Evolutionary conservation across 2,329 filamentous ascomycete species (phyloP).

Genomic region (Aspergillus fijiensis): DNA sequence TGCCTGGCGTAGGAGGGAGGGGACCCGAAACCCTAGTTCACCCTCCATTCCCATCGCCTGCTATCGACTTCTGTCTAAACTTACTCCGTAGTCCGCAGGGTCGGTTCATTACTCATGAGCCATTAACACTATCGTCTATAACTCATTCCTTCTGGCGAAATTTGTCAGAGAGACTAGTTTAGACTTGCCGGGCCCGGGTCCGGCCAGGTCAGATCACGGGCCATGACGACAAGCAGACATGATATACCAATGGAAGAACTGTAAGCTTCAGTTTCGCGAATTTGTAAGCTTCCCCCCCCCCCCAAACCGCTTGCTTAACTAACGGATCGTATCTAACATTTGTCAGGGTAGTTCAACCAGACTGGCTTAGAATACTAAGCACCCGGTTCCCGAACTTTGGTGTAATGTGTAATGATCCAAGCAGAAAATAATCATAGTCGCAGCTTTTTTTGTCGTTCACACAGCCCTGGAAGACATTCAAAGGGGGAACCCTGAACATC

Average conservation of each 20-base stretch:
- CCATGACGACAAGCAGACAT: not conserved
- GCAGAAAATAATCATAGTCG: not conserved
- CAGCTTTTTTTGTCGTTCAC: not conserved
- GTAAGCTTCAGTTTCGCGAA: too few species aligned
- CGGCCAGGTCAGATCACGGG: not conserved
- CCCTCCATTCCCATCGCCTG: not conserved
- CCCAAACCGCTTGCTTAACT: not conserved
- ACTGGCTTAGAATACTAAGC: not conserved
- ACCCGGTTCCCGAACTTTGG: not conserved
- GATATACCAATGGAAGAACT: too few species aligned
- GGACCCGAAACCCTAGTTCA: not conserved
- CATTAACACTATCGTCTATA: too few species aligned
- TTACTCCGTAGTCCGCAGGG: not conserved
- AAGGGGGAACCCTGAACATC: not conserved
- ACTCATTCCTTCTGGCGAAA: not conserved
- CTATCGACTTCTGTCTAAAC: not conserved
- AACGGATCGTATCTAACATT: not conserved
- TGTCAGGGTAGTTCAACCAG: not conserved
- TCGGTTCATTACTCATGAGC: too few species aligned
- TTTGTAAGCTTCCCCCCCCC: not conserved
- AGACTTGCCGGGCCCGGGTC: not conserved
- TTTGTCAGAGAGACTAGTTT: not conserved
- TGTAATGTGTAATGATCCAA: not conserved
- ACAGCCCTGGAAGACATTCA: not conserved
- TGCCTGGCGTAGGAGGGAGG: not conserved